These are phyloP conservation scores for Fusarium sterilihyphosum DNA, from an alignment of 2,329 filamentous ascomycete species.

Conservation along the genomic window DNA sequence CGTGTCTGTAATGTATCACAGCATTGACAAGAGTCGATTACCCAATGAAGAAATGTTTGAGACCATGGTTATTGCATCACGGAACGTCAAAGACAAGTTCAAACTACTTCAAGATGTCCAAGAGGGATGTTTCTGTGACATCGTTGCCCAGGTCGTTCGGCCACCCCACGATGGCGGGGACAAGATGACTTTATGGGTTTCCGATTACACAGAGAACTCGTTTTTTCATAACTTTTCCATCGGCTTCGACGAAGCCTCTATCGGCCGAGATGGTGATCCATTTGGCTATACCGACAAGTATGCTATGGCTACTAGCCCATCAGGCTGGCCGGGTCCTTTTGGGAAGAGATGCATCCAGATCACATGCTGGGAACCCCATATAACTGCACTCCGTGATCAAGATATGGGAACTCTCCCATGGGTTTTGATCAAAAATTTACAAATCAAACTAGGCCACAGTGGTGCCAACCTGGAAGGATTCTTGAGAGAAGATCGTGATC, in stretches of 20 bases:
- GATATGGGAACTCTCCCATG: slow-evolving; percentile 68
- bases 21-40: slow-evolving; percentile 54
- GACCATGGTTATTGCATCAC: slow-evolving; percentile 49
- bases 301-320: slow-evolving; percentile 26
- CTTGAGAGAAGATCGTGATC: slow-evolving; percentile 68
- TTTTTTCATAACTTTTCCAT: slow-evolving; percentile 64
- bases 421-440: slow-evolving; percentile 76
- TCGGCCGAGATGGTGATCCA: slow-evolving; percentile 60
- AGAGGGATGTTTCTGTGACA: slow-evolving; percentile 68
- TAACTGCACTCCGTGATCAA: slow-evolving; percentile 60
- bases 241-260: slow-evolving; percentile 44
- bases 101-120: slow-evolving; percentile 71
- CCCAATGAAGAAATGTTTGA: slow-evolving; percentile 58
- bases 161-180: slow-evolving; percentile 56
- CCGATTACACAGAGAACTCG: slow-evolving; percentile 82
- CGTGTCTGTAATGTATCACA: slow-evolving; percentile 59
- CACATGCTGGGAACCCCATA: slow-evolving; percentile 76
- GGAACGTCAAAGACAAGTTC: slow-evolving; percentile 66
- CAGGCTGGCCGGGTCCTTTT: slow-evolving; percentile 76
- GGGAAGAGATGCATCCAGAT: slow-evolving; percentile 78
- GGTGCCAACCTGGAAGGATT: slow-evolving; percentile 74
- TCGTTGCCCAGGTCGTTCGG: slow-evolving; percentile 76
- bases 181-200: slow-evolving; percentile 74
- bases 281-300: slow-evolving; percentile 61
- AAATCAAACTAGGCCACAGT: slow-evolving; percentile 67